Evolutionary conservation across 768 basidiomycete species (phyloP), one percentile per base, ranked within the genome.

Genomic region (Cystobasidium tubakii): DNA sequence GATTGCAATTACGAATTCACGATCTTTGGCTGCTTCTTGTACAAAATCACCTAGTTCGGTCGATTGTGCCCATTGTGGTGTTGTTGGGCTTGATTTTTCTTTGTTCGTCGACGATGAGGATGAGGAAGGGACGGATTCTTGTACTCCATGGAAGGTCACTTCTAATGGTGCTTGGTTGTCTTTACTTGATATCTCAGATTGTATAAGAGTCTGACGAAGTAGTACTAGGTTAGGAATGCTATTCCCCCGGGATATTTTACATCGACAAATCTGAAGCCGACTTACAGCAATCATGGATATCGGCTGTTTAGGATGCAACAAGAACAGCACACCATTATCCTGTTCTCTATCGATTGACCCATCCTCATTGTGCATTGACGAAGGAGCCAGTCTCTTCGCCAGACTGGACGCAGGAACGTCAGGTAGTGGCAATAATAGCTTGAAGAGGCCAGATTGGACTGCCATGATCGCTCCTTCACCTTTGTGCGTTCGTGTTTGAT

Each of bases 41-140:
- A 71, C 55, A 31, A 71, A 71, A 55, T 71, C 69, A 31, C 69
- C 69, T 55, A 71, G 29, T 60, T 71, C 69, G n/a, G 54, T 71
- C n/a, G 69, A 23, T 34, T 42, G 63, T 25, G 63, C 29, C 63
- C 63, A 65, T 65, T 65, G 63, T 13, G 9, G 39, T 43, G 39
- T 65, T 39, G 23, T 34, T 25, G 25, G 23, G 6, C 13, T 60
- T 27, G 33, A 60, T 60, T 23, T 6, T 60, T 31, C 10, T 42
- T 42, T 42, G 42, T 7, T 42, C 42, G 42, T 42, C 17, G 42
- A 42, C 42, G 42, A 42, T 7, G 42, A 7, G 9, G 7, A 7
- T 12, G 46, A 50, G n/a, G 46, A 50, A 50, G 46, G 21, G 12
- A 50, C 46, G 4, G 46, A 50, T 29, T 71, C 54, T 9, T 55